These are phyloP conservation scores for Aspergillus sp. DNA, from an alignment of 2,329 filamentous ascomycete genomes.

Conservation along the genomic window DNA sequence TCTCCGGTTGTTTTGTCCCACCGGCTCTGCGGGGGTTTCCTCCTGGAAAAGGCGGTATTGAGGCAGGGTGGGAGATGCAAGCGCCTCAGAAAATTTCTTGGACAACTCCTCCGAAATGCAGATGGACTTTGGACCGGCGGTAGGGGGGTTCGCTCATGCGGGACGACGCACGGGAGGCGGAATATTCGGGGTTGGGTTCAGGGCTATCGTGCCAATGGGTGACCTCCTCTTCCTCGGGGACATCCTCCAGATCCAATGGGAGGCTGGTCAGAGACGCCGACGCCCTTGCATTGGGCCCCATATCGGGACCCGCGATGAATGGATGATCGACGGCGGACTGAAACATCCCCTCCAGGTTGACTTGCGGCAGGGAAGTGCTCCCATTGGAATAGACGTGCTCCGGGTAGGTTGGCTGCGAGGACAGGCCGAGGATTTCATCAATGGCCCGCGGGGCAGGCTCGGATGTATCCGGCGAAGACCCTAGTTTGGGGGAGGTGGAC, in stretches of 20 bases:
- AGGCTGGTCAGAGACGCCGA: conserved; percentile 39
- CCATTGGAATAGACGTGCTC: conserved; percentile 24
- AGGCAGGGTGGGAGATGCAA: conserved; percentile 38
- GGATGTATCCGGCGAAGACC: conserved; percentile 21
- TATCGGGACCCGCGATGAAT: conserved; percentile 39
- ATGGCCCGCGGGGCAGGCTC: conserved; percentile 36
- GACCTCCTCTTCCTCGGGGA: conserved; percentile 43
- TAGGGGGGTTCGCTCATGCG: conserved; percentile 5
- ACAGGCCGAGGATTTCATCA: conserved; percentile 34
- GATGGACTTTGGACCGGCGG: conserved; percentile 19
- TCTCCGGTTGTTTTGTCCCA: conserved; percentile 8
- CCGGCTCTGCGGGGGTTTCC: conserved; percentile 10
- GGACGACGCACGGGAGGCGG: conserved; percentile 11
- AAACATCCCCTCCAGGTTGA: conserved; percentile 25
- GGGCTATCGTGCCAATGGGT: conserved; percentile 28
- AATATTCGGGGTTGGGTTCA: conserved; percentile 12
- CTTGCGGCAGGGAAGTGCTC: conserved; percentile 10
- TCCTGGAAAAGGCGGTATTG: conserved; percentile 16
- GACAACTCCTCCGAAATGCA: conserved; percentile 26
- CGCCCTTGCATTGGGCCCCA: conserved; percentile 33
- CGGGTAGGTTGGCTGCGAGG: conserved; percentile 23
- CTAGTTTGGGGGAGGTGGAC: conserved; percentile 31
- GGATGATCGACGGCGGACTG: conserved; percentile 29
- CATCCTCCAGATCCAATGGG: conserved; percentile 38
- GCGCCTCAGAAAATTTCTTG: conserved; percentile 41